Percentiles rank a stretch among this genome's conserved stretches.
Evolutionary conservation across 2,329 filamentous ascomycete species (phyloP).

Genomic region (Venturiaceae sp.): DNA sequence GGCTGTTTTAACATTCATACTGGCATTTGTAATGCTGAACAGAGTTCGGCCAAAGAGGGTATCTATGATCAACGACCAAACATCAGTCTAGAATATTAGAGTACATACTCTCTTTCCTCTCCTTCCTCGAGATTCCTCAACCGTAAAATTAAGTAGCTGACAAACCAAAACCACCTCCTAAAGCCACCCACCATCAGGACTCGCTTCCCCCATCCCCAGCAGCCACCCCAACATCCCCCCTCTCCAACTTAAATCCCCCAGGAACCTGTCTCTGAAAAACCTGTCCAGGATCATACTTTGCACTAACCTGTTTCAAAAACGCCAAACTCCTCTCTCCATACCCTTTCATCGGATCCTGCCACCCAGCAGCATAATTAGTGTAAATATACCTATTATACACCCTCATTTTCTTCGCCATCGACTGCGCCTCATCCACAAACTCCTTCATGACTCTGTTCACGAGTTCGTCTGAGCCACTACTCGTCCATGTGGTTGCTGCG

Average conservation of each 20-base stretch:
- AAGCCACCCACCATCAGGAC: background rate
- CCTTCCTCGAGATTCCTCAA: no score
- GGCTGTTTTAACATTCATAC: no score
- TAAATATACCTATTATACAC: conserved; percentile 14
- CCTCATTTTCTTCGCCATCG: background rate
- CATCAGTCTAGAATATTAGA: no score
- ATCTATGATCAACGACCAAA: no score
- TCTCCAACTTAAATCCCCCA: conserved; percentile 5
- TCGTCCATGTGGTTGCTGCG: conserved; percentile 11
- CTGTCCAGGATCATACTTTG: conserved; percentile 23
- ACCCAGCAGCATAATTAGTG: conserved; percentile 25
- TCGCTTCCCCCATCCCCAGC: background rate
- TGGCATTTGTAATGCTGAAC: no score
- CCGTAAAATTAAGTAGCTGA: no score
- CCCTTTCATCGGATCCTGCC: conserved; percentile 23
- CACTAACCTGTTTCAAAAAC: conserved; percentile 19
- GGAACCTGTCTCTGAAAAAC: conserved; percentile 17
- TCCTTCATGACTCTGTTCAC: conserved; percentile 9
- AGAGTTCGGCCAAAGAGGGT: no score
- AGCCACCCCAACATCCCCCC: background rate
- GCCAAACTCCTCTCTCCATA: conserved; percentile 20
- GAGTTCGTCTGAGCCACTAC: no score
- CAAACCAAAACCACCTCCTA: no score
- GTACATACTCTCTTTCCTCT: no score
- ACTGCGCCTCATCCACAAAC: conserved; percentile 13